Conservation (phyloP, 371 early-diverging fungal species). For the Sporodiniella umbellata region DNA sequence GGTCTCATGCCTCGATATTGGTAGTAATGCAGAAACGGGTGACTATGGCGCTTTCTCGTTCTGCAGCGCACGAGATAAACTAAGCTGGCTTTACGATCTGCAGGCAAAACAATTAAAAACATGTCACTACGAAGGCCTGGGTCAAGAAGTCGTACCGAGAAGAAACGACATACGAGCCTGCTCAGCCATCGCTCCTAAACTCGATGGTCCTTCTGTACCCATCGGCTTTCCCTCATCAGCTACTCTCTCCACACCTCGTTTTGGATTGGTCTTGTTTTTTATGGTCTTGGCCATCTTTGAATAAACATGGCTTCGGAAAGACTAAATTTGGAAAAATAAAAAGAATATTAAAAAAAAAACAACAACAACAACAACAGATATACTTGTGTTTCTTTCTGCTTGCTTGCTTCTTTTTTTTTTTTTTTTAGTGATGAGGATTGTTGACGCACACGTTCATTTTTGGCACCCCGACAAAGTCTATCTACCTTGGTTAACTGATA, state of each 20-base stretch:
- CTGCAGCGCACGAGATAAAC: slow-evolving; percentile 49
- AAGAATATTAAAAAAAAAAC: too few species aligned
- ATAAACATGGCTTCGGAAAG: too few species aligned
- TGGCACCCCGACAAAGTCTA: slow-evolving; percentile 36
- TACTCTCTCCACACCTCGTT: not conserved
- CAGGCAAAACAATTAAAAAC: slow-evolving; percentile 21
- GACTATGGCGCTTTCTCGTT: slow-evolving; percentile 55
- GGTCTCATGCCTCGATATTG: slow-evolving; percentile 52
- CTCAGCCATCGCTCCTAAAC: slow-evolving; percentile 22
- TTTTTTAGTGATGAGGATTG: slow-evolving; percentile 1
- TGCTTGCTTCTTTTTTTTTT: not conserved
- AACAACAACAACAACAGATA: too few species aligned
- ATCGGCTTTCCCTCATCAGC: not conserved
- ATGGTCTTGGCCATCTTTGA: not conserved
- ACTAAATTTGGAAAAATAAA: too few species aligned
- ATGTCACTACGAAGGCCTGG: slow-evolving; percentile 43
- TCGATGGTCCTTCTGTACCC: slow-evolving; percentile 1
- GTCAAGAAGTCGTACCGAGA: slow-evolving; percentile 26
- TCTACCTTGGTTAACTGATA: slow-evolving; percentile 31
- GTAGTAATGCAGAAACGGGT: slow-evolving; percentile 49
- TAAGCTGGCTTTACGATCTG: slow-evolving; percentile 44
- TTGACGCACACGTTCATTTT: slow-evolving; percentile 45
- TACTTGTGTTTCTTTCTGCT: not conserved
- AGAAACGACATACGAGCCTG: slow-evolving; percentile 31
- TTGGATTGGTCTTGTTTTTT: too few species aligned